Conservation (phyloP, 2,329 filamentous ascomycete genomes). For the Blastomyces silverae region DNA sequence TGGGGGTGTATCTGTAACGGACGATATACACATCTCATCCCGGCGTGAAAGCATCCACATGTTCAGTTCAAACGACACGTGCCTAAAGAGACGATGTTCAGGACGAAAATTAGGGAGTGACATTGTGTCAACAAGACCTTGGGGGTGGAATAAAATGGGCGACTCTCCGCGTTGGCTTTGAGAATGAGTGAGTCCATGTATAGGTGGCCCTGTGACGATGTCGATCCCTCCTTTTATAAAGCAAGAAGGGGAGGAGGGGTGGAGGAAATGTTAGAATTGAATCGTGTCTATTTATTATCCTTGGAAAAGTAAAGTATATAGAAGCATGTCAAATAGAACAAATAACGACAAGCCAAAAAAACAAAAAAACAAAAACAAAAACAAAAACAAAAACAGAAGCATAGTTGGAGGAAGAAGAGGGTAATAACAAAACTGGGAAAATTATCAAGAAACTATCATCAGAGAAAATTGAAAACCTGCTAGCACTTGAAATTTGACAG, state of each 20-base stretch:
- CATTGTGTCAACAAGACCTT: background rate
- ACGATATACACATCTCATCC: background rate
- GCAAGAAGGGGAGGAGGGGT: background rate
- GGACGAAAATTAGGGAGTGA: background rate
- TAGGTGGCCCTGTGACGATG: background rate
- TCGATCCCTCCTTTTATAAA: background rate
- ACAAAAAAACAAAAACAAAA: too few relatives aligned
- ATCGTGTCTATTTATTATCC: slow-evolving; percentile 13
- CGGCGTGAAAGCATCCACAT: background rate
- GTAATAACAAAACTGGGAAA: background rate
- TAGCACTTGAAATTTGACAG: background rate
- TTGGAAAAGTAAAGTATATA: slow-evolving; percentile 7
- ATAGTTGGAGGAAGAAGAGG: background rate
- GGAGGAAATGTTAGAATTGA: background rate
- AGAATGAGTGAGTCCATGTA: background rate
- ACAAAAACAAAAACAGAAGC: background rate
- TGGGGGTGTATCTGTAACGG: background rate
- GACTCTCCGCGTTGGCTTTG: too few relatives aligned
- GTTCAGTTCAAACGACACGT: too few relatives aligned
- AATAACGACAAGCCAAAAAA: background rate
- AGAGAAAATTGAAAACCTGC: background rate
- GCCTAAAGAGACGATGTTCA: background rate
- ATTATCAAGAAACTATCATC: background rate
- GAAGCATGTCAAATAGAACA: background rate
- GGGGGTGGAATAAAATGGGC: background rate